These are phyloP conservation scores for Hypoxylon sp. DNA, from an alignment of 2,329 filamentous ascomycete genomes.

Conservation along the genomic window DNA sequence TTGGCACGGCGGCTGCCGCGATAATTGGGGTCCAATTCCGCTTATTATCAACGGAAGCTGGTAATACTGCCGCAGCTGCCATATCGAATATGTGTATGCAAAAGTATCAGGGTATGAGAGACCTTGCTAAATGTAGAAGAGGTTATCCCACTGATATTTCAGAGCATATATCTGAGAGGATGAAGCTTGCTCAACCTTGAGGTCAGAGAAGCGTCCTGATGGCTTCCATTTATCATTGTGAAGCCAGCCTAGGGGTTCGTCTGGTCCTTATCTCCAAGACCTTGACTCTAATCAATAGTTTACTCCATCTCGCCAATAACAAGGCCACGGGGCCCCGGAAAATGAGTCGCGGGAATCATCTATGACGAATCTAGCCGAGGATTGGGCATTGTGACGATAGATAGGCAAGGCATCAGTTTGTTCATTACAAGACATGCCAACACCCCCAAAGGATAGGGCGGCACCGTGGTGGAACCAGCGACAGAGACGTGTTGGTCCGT, in stretches of 20 bases:
- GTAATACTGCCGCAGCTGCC: conserved; percentile 46
- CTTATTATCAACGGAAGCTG: conserved; percentile 35
- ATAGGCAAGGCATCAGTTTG: conserved; percentile 42
- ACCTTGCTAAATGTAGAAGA: conserved; percentile 6
- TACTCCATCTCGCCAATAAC: conserved; percentile 37
- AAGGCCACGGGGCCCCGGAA: conserved; percentile 31
- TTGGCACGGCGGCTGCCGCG: conserved; percentile 27
- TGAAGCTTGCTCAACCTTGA: conserved; percentile 11
- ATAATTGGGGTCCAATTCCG: conserved; percentile 50
- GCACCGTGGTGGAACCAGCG: conserved; percentile 42
- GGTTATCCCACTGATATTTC: conserved; percentile 7
- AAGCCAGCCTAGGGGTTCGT: conserved; percentile 23
- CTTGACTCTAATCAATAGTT: conserved; percentile 30
- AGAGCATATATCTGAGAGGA: conserved; percentile 11
- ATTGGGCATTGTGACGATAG: conserved; percentile 44
- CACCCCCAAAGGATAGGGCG: conserved; percentile 45
- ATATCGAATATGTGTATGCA: conserved; percentile 37
- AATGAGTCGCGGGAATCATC: conserved; percentile 35
- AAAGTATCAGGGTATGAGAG: conserved; percentile 13
- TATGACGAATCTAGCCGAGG: conserved; percentile 39
- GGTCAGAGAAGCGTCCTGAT: background rate
- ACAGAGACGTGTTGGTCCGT: conserved; percentile 39
- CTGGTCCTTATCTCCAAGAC: conserved; percentile 42
- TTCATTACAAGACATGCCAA: conserved; percentile 34
- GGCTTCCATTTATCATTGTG: conserved; percentile 44